Evolutionary conservation across 345 rosid genomes (phyloP).

Genomic region (Bretschneidera sinensis): DNA sequence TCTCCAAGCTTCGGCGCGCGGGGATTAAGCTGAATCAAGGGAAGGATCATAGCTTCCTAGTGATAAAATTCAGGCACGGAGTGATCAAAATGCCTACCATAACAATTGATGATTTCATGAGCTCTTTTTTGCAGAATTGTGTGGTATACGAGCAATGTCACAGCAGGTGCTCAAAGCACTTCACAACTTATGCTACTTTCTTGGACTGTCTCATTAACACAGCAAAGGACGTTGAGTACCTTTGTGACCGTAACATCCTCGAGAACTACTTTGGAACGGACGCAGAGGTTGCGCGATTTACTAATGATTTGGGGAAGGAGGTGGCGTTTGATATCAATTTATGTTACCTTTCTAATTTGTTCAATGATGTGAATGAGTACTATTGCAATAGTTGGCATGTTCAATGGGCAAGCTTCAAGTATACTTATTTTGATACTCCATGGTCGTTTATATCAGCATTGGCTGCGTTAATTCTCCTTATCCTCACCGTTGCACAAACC

Average conservation of each 20-base stretch:
- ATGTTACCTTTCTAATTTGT: slow-evolving; percentile 49
- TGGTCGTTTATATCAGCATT: slow-evolving; percentile 79
- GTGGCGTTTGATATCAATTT: slow-evolving; percentile 54
- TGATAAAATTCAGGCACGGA: slow-evolving; percentile 51
- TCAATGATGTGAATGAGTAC: slow-evolving; percentile 49
- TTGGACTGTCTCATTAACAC: slow-evolving; percentile 61
- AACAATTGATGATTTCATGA: slow-evolving; percentile 66
- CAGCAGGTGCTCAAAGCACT: slow-evolving; percentile 43
- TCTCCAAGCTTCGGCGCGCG: slow-evolving; percentile 62
- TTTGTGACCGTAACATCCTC: slow-evolving; percentile 48
- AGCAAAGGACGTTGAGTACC: slow-evolving; percentile 56
- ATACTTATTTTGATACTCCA: slow-evolving; percentile 69
- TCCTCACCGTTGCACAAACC: slow-evolving; percentile 60
- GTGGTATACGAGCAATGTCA: slow-evolving; percentile 86
- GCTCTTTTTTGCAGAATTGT: slow-evolving; percentile 58
- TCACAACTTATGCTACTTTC: slow-evolving; percentile 67
- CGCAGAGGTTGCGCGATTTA: slow-evolving; percentile 47
- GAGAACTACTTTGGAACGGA: slow-evolving; percentile 77
- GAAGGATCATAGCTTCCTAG: slow-evolving; percentile 44
- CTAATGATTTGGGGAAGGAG: slow-evolving; percentile 66
- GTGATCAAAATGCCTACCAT: slow-evolving; percentile 65
- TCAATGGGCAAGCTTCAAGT: slow-evolving; percentile 60
- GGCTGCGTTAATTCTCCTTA: slow-evolving; percentile 57
- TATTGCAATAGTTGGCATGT: slow-evolving; percentile 50
- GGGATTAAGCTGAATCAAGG: slow-evolving; percentile 44